Evolutionary conservation across 805 yeast genomes (phyloP).

Genomic region (Yarrowia sp.): DNA sequence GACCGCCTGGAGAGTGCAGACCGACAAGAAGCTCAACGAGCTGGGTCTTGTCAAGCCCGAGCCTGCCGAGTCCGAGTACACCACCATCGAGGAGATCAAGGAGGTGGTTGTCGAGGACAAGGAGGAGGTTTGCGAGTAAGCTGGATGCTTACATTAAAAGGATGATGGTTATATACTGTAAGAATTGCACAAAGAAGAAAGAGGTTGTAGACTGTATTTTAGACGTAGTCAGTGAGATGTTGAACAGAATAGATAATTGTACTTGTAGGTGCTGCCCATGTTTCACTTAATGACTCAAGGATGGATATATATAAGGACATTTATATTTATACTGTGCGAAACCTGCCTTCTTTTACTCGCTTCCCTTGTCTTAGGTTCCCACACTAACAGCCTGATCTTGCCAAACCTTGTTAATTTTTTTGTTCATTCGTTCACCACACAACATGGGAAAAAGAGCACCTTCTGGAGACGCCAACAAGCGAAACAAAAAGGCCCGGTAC

Average conservation of each 20-base stretch:
- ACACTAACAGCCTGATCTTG: not conserved
- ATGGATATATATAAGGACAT: no score
- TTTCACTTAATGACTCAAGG: no score
- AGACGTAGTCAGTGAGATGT: no score
- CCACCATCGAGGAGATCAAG: conserved; percentile 71
- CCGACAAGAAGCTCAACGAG: conserved; percentile 48
- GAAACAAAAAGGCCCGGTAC: conserved; percentile 27
- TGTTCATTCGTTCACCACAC: not conserved
- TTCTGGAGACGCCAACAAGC: conserved; percentile 16
- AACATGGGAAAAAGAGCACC: conserved; percentile 8
- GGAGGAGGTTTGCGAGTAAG: conserved; percentile 37
- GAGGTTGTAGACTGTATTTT: not conserved
- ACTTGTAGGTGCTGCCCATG: no score
- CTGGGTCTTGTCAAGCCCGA: conserved; percentile 45
- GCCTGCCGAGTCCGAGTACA: conserved; percentile 49
- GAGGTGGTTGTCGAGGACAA: conserved; percentile 55
- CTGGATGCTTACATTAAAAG: not conserved
- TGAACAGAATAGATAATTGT: no score
- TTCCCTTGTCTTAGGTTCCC: not conserved
- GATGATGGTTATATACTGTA: no score
- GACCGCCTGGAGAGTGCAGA: conserved; percentile 68
- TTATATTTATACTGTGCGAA: no score
- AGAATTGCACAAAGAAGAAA: not conserved
- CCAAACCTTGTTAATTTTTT: not conserved
- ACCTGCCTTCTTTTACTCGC: no score